These are phyloP conservation scores for Rehmannia glutinosa DNA, from an alignment of 257 asterid species.

Conservation along the genomic window DNA sequence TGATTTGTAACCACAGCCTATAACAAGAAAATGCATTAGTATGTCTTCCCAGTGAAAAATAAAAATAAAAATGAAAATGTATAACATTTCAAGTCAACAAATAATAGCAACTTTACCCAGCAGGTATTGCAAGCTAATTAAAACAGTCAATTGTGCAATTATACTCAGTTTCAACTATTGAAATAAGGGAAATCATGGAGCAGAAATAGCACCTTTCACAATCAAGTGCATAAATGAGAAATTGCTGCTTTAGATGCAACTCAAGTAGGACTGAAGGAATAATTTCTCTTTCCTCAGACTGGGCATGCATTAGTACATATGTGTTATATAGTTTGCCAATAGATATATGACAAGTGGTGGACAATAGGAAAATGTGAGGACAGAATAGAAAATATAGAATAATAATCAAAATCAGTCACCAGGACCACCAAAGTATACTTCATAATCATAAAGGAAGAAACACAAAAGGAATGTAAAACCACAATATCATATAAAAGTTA, in stretches of 20 bases:
- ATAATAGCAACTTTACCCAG: conserved; percentile 9
- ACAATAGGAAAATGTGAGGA: background rate
- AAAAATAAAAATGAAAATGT: background rate
- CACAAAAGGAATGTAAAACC: background rate
- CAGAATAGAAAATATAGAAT: background rate
- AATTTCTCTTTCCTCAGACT: background rate
- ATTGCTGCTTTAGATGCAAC: background rate
- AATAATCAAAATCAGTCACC: conserved; percentile 6
- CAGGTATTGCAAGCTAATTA: background rate
- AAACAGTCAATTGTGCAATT: background rate
- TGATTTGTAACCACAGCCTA: conserved; percentile 90
- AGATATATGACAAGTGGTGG: background rate
- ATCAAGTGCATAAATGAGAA: background rate
- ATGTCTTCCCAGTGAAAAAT: background rate
- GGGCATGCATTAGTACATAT: background rate
- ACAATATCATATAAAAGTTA: background rate
- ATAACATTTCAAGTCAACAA: background rate
- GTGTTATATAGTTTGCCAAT: background rate
- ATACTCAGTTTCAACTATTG: conserved; percentile 9
- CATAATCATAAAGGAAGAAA: background rate
- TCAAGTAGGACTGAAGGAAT: background rate
- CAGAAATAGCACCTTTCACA: background rate
- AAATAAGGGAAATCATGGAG: conserved; percentile 9
- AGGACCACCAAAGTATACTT: conserved; percentile 9
- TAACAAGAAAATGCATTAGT: conserved; percentile 25